Conservation (phyloP, 176 grass and related monocot species). For the Pontederia crassipes region DNA sequence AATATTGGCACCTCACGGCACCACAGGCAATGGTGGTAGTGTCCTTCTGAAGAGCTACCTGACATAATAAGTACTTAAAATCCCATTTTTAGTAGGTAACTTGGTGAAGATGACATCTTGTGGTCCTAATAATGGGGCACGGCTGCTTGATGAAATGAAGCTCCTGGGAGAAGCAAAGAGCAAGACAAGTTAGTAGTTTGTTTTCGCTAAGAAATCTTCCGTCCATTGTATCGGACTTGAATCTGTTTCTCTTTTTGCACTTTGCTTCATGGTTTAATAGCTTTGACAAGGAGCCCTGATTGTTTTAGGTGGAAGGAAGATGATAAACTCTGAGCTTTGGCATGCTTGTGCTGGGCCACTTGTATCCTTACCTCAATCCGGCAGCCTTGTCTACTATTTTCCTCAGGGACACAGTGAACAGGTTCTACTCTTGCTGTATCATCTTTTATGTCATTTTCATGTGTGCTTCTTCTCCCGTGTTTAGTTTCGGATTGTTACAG, state of each 20-base stretch:
- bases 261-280: background rate
- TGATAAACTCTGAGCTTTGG: constrained; percentile 96
- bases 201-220: background rate
- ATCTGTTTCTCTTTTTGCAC: background rate
- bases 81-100: background rate
- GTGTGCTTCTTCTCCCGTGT: too few relatives aligned
- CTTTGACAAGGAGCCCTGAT: background rate
- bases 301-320: constrained; percentile 52
- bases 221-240: background rate
- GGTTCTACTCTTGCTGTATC: constrained; percentile 26
- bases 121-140: constrained; percentile 50
- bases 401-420: constrained; percentile 96
- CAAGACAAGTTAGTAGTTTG: constrained; percentile 20
- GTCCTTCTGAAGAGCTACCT: background rate
- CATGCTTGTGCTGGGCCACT: constrained; percentile 92
- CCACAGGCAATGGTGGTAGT: background rate
- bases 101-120: constrained; percentile 34
- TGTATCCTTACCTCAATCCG: constrained; percentile 71
- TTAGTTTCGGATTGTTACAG: too few relatives aligned
- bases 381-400: constrained; percentile 86
- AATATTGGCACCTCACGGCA: too few relatives aligned
- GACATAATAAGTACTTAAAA: background rate
- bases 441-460: too few relatives aligned
- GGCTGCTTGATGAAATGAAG: constrained; percentile 95
- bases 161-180: constrained; percentile 63